Evolutionary conservation across 805 yeast species (phyloP).

Genomic region (Ogataea henricii): DNA sequence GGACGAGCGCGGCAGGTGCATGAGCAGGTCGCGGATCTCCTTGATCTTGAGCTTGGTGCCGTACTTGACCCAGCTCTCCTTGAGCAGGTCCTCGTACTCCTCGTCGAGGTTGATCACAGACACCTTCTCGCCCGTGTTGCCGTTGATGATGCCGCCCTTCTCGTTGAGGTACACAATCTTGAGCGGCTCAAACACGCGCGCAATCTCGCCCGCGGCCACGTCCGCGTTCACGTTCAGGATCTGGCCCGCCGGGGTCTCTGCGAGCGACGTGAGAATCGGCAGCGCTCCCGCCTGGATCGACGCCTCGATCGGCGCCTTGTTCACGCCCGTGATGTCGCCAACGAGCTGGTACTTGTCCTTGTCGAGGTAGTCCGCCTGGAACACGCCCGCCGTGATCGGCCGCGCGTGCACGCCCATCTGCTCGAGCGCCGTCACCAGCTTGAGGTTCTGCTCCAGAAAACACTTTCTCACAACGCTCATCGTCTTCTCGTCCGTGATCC

Average conservation of each 20-base stretch:
- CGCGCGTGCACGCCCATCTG: conserved; percentile 97
- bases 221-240: conserved; percentile 97
- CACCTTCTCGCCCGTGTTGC: conserved; percentile 86
- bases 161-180: conserved; percentile 96
- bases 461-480: conserved; percentile 96
- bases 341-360: conserved; percentile 89
- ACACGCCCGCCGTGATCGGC: conserved; percentile 98
- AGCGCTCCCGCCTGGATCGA: conserved; percentile 94
- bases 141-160: conserved; percentile 96
- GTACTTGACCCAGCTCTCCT: conserved; percentile 97
- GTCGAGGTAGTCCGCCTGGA: conserved; percentile 89
- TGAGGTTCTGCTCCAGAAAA: conserved; percentile 92
- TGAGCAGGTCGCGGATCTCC: conserved; percentile 92
- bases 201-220: conserved; percentile 97
- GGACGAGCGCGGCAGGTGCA: conserved; percentile 93
- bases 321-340: conserved; percentile 84
- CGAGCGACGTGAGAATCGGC: conserved; percentile 94
- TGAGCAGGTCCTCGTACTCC: conserved; percentile 87
- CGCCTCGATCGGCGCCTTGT: conserved; percentile 89
- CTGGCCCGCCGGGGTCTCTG: conserved; percentile 97
- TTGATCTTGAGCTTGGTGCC: conserved; percentile 97
- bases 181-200: conserved; percentile 94
- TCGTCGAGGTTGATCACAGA: conserved; percentile 92
- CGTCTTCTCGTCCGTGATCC: conserved; percentile 91
- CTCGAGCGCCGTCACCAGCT: conserved; percentile 93